Conservation (phyloP, 768 basidiomycete species). For the Jaapia argillacea region DNA sequence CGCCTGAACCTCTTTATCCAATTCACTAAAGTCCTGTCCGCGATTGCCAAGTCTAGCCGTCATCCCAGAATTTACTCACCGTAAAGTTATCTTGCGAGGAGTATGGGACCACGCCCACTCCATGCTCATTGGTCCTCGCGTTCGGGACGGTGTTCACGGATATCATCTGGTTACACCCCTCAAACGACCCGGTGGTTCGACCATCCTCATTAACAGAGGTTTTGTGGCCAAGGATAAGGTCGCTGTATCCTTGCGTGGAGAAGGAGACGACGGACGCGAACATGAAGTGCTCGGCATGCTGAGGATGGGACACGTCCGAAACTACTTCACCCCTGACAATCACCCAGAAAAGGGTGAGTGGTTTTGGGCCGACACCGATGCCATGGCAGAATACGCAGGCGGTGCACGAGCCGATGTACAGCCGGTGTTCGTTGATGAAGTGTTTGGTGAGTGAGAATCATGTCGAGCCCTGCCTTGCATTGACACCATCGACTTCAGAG, state of each 20-base stretch:
- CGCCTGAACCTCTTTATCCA: not conserved
- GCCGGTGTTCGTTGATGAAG: constrained; percentile 83
- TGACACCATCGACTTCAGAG: constrained; percentile 40
- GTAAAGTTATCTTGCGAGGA: constrained; percentile 74
- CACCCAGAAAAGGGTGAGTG: constrained; percentile 69
- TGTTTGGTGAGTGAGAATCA: constrained; percentile 65
- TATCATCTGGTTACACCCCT: constrained; percentile 86
- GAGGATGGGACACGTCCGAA: constrained; percentile 62
- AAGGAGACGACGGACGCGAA: constrained; percentile 32
- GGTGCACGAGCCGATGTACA: constrained; percentile 67
- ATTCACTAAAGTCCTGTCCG: constrained; percentile 14
- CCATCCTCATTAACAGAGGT: constrained; percentile 87
- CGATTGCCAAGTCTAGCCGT: constrained; percentile 47
- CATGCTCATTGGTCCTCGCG: constrained; percentile 77
- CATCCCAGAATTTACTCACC: constrained; percentile 82
- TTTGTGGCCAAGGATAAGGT: constrained; percentile 63
- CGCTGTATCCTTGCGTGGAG: constrained; percentile 20
- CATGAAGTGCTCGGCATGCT: constrained; percentile 84
- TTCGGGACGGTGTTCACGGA: constrained; percentile 82
- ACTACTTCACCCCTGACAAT: constrained; percentile 86
- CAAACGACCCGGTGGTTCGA: constrained; percentile 67
- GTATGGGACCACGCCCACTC: constrained; percentile 69
- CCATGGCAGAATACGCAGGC: constrained; percentile 72
- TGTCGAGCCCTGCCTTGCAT: not conserved
- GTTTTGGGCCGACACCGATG: constrained; percentile 85